Percentiles rank a stretch among this genome's conserved stretches.
Conservation (phyloP, 257 asterid species). For the Scutellaria barbata region DNA sequence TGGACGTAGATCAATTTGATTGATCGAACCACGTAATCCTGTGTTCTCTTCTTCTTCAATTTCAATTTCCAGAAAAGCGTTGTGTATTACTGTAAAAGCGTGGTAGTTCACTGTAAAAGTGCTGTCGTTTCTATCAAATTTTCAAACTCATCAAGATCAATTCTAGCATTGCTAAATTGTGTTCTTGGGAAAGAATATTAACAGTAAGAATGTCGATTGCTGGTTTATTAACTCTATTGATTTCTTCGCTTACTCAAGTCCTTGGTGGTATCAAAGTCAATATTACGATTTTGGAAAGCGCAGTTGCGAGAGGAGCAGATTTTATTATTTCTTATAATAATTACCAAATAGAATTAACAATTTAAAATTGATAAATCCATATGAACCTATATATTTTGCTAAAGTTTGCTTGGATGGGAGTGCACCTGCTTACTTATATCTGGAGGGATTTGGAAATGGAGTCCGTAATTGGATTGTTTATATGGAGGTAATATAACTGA, state of each 20-base stretch:
- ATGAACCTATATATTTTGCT: too few species aligned
- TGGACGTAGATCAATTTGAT: too few species aligned
- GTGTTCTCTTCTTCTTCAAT: too few species aligned
- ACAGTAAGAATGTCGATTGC: not conserved
- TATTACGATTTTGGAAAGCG: constrained; percentile 20
- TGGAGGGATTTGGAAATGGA: constrained; percentile 30
- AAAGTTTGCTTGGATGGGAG: constrained; percentile 46
- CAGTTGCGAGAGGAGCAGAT: constrained; percentile 33
- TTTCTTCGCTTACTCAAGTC: constrained; percentile 20
- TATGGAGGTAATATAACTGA: constrained; percentile 35
- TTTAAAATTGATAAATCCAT: not conserved
- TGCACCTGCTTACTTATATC: constrained; percentile 33
- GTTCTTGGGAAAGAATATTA: too few species aligned
- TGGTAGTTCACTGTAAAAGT: too few species aligned
- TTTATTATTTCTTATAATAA: not conserved
- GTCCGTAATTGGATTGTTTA: constrained; percentile 33
- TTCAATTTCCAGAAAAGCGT: too few species aligned
- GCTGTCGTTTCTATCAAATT: too few species aligned
- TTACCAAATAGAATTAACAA: not conserved
- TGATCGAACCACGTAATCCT: too few species aligned
- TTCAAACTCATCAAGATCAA: too few species aligned
- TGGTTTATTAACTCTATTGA: not conserved
- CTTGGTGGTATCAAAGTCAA: not conserved
- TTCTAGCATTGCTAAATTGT: too few species aligned
- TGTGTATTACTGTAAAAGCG: too few species aligned